phyloP scores from a whole-genome alignment of 2,329 filamentous ascomycete species.

The Talaromyces sp. region DNA sequence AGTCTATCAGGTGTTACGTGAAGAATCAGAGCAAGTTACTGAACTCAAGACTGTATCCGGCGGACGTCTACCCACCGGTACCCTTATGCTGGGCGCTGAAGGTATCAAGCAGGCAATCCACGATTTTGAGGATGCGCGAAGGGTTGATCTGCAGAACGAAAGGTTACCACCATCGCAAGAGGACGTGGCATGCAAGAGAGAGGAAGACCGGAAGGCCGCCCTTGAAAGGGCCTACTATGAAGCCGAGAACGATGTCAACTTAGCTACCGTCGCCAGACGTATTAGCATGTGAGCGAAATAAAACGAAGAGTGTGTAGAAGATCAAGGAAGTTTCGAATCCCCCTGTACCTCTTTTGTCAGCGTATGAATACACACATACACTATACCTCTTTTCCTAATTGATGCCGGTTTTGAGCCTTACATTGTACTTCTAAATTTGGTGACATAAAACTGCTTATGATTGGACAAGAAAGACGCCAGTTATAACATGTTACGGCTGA shows the following conservation, averaged over 20 bases:
- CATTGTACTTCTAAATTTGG: too few species aligned
- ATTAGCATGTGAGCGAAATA: constrained; percentile 99
- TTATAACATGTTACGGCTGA: too few species aligned
- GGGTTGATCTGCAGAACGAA: constrained; percentile 97
- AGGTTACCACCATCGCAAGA: constrained; percentile 86
- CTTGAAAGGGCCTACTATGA: constrained; percentile 81
- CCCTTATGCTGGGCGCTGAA: constrained; percentile 95
- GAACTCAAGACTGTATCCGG: constrained; percentile 96
- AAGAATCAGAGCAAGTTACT: constrained; percentile 94
- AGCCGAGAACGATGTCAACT: constrained; percentile 83
- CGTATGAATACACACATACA: too few species aligned
- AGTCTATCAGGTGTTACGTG: constrained; percentile 96
- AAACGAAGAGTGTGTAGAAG: too few species aligned
- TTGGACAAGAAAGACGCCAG: too few species aligned
- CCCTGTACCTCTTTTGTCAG: too few species aligned
- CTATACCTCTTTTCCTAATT: too few species aligned
- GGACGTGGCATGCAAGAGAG: constrained; percentile 78
- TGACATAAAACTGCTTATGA: too few species aligned
- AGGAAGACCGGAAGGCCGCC: constrained; percentile 75
- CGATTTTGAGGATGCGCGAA: constrained; percentile 92
- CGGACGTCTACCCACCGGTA: constrained; percentile 86
- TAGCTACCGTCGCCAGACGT: constrained; percentile 81
- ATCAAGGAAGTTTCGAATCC: too few species aligned
- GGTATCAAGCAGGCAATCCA: constrained; percentile 98
- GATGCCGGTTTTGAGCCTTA: too few species aligned